These are phyloP conservation scores for Ettlia oleoabundans DNA, from an alignment of 139 green algal genomes.

Conservation along the genomic window DNA sequence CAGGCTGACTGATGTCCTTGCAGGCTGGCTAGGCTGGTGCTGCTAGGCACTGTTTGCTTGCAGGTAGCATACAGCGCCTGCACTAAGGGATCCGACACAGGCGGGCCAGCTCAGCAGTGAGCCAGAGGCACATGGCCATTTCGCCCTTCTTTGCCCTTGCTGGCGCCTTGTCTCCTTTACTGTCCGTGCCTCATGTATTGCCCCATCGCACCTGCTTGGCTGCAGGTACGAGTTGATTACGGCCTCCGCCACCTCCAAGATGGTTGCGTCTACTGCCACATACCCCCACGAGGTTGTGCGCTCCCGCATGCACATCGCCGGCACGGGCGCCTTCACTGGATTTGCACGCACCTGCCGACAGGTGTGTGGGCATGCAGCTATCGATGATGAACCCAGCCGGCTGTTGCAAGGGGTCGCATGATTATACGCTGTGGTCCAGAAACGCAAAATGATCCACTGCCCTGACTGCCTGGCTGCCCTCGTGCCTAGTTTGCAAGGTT, in stretches of 20 bases:
- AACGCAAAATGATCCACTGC: too few species aligned
- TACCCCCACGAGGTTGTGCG: constrained; percentile 98
- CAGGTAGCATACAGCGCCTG: too few species aligned
- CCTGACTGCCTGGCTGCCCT: background rate
- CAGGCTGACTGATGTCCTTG: background rate
- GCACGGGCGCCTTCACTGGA: constrained; percentile 76
- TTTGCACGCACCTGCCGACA: constrained; percentile 55
- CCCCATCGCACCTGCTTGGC: too few species aligned
- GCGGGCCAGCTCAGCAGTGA: too few species aligned
- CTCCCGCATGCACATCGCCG: constrained; percentile 90
- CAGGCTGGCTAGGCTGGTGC: background rate
- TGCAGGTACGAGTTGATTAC: constrained; percentile 78
- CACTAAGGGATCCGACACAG: too few species aligned
- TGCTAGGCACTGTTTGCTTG: too few species aligned
- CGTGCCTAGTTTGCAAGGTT: background rate
- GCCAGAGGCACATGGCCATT: background rate
- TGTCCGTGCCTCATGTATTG: too few species aligned
- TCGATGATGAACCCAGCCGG: background rate
- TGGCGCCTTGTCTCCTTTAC: too few species aligned
- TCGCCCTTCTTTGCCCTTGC: background rate
- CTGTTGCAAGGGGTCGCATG: too few species aligned
- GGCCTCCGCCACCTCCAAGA: constrained; percentile 88
- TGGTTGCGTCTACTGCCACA: constrained; percentile 94
- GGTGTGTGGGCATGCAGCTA: constrained; percentile 30
- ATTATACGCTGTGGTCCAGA: too few species aligned